A percentile compares a stretch with the other conserved stretches of the same genome.
phyloP scores from a whole-genome alignment of 2,329 filamentous ascomycete species.

The Phialophora macrospora region DNA sequence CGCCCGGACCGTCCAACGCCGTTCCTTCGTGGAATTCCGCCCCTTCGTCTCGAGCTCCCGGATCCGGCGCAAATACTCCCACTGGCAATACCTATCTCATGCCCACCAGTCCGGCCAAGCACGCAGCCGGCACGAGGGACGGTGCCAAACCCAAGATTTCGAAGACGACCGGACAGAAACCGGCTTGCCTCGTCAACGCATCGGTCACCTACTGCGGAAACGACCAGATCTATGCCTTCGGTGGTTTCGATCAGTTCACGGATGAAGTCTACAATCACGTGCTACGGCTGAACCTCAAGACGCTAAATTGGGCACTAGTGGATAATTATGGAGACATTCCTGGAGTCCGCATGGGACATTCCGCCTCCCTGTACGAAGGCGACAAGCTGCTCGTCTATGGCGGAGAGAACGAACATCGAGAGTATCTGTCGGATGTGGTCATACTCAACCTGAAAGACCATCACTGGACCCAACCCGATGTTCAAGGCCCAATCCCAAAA shows the following conservation, averaged over 20 bases:
- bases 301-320: constrained; percentile 90
- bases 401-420: constrained; percentile 95
- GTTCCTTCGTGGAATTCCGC: constrained; percentile 12
- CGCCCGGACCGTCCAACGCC: constrained; percentile 14
- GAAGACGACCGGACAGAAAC: constrained; percentile 76
- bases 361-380: constrained; percentile 88
- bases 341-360: constrained; percentile 69
- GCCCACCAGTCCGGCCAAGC: constrained; percentile 79
- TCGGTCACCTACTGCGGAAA: constrained; percentile 99
- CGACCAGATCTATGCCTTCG: constrained; percentile 97
- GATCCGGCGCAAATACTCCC: constrained; percentile 37
- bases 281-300: constrained; percentile 81
- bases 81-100: constrained; percentile 74
- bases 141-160: constrained; percentile 73
- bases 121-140: constrained; percentile 65
- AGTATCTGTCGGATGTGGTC: constrained; percentile 93
- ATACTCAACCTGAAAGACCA: constrained; percentile 94
- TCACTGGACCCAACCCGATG: constrained; percentile 90
- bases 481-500: constrained; percentile 82
- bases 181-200: constrained; percentile 94
- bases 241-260: constrained; percentile 97
- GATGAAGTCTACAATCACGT: constrained; percentile 99
- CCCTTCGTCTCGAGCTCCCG: constrained; percentile 15
- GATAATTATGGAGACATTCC: constrained; percentile 76
- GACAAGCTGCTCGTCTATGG: constrained; percentile 97